Percentiles rank a stretch among this genome's conserved stretches.
Evolutionary conservation across 768 basidiomycete genomes (phyloP).

Genomic region (Kwoniella sp.): DNA sequence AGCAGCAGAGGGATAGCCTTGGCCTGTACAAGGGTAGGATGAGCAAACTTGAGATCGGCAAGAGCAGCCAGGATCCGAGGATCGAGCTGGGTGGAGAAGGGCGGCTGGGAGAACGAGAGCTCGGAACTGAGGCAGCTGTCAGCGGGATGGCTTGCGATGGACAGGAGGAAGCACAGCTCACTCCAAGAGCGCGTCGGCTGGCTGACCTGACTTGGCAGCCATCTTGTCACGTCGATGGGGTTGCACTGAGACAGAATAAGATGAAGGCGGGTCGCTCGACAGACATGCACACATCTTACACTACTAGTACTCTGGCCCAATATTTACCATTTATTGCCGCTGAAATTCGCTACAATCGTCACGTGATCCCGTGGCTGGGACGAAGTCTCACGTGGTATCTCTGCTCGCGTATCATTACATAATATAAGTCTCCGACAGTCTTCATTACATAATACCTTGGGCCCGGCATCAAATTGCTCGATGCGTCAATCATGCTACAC

Average conservation of each 20-base stretch:
- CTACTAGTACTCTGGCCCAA: too few species aligned
- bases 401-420: too few species aligned
- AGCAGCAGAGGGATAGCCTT: slow-evolving; percentile 90
- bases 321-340: too few species aligned
- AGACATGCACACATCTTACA: too few species aligned
- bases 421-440: too few species aligned
- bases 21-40: slow-evolving; percentile 85
- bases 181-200: slow-evolving; percentile 27
- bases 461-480: too few species aligned
- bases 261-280: background rate
- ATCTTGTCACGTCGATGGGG: slow-evolving; percentile 3
- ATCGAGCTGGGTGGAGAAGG: slow-evolving; percentile 75
- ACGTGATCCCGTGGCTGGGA: too few species aligned
- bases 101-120: slow-evolving; percentile 51
- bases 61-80: slow-evolving; percentile 78
- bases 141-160: background rate
- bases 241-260: background rate
- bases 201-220: slow-evolving; percentile 15
- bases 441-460: too few species aligned
- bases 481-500: too few species aligned
- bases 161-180: slow-evolving; percentile 1
- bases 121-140: slow-evolving; percentile 23
- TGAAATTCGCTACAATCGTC: too few species aligned
- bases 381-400: too few species aligned
- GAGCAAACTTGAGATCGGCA: slow-evolving; percentile 81